phyloP scores from a whole-genome alignment of 345 rosid species.

The Lepidium didymum region DNA sequence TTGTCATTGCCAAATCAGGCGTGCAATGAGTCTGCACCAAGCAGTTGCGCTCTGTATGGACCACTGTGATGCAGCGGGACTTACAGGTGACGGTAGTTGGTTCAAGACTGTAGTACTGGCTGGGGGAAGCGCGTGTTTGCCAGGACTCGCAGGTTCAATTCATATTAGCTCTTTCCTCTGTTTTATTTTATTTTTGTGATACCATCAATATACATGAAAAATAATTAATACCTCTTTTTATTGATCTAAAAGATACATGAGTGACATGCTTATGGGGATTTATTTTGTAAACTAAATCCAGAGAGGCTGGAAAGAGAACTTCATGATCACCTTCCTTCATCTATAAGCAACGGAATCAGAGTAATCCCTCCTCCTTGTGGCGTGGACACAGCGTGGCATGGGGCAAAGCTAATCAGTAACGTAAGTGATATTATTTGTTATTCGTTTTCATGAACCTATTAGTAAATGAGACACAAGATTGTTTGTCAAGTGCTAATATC shows the following conservation, averaged over 20 bases:
- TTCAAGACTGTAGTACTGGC: constrained; percentile 81
- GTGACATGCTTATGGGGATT: neutral
- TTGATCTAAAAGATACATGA: neutral
- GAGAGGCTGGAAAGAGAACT: constrained; percentile 86
- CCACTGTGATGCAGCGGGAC: constrained; percentile 69
- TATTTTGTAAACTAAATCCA: constrained; percentile 26
- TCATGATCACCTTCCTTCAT: constrained; percentile 44
- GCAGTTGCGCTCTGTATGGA: constrained; percentile 93
- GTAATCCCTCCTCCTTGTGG: constrained; percentile 68
- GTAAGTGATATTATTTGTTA: constrained; percentile 39
- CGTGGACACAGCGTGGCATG: constrained; percentile 82
- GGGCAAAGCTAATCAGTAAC: constrained; percentile 76
- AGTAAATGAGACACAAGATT: neutral
- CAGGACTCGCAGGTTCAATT: constrained; percentile 68
- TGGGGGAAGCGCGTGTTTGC: constrained; percentile 80
- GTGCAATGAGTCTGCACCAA: constrained; percentile 78
- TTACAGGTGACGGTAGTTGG: constrained; percentile 66
- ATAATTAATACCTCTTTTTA: neutral
- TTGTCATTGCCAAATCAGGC: constrained; percentile 33
- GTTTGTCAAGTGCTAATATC: neutral
- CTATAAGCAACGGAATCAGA: constrained; percentile 50
- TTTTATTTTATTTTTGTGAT: neutral
- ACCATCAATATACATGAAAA: neutral
- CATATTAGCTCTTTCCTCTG: constrained; percentile 10
- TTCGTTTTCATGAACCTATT: neutral